Conservation (phyloP, 192 early-diverging fungal genomes). For the Endogone sp. region DNA sequence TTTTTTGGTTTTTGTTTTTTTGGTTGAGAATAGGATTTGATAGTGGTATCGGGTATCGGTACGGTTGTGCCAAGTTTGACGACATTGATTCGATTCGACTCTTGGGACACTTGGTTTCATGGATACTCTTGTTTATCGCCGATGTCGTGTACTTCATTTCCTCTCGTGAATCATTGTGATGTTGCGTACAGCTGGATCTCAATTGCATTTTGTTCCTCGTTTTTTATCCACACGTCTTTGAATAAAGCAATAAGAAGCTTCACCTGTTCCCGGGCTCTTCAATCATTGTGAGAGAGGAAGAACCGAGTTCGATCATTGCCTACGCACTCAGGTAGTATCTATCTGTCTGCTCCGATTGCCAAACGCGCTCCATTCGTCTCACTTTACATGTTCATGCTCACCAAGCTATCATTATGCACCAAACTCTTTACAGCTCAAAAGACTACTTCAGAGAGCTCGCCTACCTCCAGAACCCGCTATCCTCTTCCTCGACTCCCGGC, state of each 20-base stretch:
- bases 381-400: neutral
- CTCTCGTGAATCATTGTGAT: neutral
- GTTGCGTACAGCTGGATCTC: neutral
- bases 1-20: too few species aligned
- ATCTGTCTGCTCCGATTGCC: neutral
- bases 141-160: too few species aligned
- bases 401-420: neutral
- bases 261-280: slow-evolving; percentile 82
- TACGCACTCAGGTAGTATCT: slow-evolving; percentile 52
- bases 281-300: slow-evolving; percentile 81
- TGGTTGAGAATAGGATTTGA: too few species aligned
- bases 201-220: neutral
- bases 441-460: neutral
- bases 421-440: neutral
- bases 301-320: slow-evolving; percentile 90
- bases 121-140: too few species aligned
- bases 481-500: neutral
- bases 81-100: too few species aligned
- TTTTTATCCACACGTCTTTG: slow-evolving; percentile 1
- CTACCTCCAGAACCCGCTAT: neutral
- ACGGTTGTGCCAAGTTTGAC: too few species aligned
- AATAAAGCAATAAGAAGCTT: slow-evolving; percentile 8
- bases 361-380: neutral
- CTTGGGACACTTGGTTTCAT: neutral
- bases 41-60: too few species aligned